Evolutionary conservation across 257 asterid species (phyloP), one percentile per base, ranked within the genome.

Genomic region (Solanum sitiens): DNA sequence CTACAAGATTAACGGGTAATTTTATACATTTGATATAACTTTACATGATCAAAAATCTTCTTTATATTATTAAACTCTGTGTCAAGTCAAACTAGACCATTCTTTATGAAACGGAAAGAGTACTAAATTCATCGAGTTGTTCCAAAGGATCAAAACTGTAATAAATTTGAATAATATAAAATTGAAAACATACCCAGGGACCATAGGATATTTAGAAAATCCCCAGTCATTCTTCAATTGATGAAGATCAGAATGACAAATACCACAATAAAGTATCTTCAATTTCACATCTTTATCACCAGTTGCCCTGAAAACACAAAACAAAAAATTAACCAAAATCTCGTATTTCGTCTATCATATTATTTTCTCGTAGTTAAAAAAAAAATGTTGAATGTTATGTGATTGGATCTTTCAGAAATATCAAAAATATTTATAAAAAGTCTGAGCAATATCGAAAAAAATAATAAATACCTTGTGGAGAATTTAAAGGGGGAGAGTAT

Each of bases 181-280:
- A 32, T 50, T 76, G 32, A 40, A 47, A 67, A 25, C 73, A 13
- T 90, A 91, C 94, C 94, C 94, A 6, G 94, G 93, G 1, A 92
- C 91, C 72, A 90, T 11, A 21, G 95, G 95, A 63, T 91, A 93
- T 8, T 12, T 27, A 50, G 94, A 63, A 86, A 79, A 42, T 7
- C 93, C 93, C 87, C 89, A 89, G 0, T 93, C 95, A 59, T 91
- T 86, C 88, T 88, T 92, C 11, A 86, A 53, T 40, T n/a, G 16
- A 83, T 90, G 94, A 44, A 93, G 94, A 85, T 92, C 96, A 7
- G 93, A 9, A 83, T 93, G 96, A 75, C 95, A 93, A 7, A 92
- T 87, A 23, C 96, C 96, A 85, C 96, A 92, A 30, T 91, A 92
- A 42, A 91, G 37, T 30, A 93, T 89, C 39, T 88, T 89, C 21